These are phyloP conservation scores for Athelia psychrophila DNA, from an alignment of 1,284 basidiomycete genomes.

Conservation along the genomic window DNA sequence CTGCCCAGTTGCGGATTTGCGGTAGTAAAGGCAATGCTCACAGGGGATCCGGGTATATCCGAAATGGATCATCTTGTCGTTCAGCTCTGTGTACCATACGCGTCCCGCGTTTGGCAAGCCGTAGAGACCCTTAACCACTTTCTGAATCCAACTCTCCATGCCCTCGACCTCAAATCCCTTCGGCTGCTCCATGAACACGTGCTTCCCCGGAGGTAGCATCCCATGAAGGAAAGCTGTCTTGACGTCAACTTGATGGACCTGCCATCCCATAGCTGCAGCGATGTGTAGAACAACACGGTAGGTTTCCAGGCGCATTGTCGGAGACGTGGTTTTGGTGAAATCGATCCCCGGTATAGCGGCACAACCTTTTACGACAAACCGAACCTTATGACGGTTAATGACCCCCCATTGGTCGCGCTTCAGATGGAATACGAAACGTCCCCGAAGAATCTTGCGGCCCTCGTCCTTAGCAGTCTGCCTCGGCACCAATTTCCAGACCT, in stretches of 20 bases:
- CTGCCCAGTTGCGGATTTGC: conserved; percentile 9
- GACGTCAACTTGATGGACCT: conserved; percentile 40
- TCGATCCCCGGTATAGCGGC: conserved; percentile 36
- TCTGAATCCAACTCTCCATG: conserved; percentile 26
- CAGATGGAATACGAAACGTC: conserved; percentile 24
- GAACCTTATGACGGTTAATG: conserved; percentile 30
- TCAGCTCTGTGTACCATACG: conserved; percentile 35
- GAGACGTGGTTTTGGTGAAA: conserved; percentile 39
- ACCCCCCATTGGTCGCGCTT: conserved; percentile 27
- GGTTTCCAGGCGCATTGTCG: conserved; percentile 33
- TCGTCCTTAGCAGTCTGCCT: conserved; percentile 4
- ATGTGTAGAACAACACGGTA: conserved; percentile 33
- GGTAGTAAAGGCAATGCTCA: conserved; percentile 35
- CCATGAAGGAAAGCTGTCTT: conserved; percentile 46
- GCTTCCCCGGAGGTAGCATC: conserved; percentile 29
- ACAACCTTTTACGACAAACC: conserved; percentile 37
- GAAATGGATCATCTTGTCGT: conserved; percentile 21
- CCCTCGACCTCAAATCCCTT: conserved; percentile 25
- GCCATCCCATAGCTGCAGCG: conserved; percentile 31
- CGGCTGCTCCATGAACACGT: conserved; percentile 37
- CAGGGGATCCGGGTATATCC: conserved; percentile 18
- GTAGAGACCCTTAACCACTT: conserved; percentile 33
- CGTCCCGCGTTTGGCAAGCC: conserved; percentile 36
- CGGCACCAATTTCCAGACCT: conserved; percentile 27
- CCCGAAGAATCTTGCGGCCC: conserved; percentile 19